These are phyloP conservation scores for Piromyces finnis DNA, from an alignment of 192 early-diverging fungal species.

Conservation along the genomic window DNA sequence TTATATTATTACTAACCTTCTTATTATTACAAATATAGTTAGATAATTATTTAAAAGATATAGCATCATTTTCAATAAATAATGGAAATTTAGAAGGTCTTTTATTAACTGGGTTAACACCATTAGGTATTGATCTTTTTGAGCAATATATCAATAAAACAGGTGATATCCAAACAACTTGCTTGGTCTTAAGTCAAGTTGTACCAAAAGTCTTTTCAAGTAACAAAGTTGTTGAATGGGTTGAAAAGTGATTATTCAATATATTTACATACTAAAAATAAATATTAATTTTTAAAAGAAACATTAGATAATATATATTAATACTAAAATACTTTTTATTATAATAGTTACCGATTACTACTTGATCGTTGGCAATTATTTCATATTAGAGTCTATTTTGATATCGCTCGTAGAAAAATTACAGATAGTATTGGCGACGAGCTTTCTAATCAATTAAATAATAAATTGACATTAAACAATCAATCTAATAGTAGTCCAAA, in stretches of 20 bases:
- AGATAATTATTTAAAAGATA: constrained; percentile 32
- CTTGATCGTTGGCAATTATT: constrained; percentile 81
- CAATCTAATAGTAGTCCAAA: constrained; percentile 2
- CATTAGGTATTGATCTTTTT: constrained; percentile 47
- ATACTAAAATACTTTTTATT: too few relatives aligned
- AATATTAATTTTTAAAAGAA: too few relatives aligned
- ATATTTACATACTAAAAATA: too few relatives aligned
- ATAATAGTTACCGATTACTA: constrained; percentile 54
- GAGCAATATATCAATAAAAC: constrained; percentile 65
- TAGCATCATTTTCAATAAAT: constrained; percentile 25
- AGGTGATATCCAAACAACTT: constrained; percentile 80
- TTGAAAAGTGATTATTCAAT: constrained; percentile 32
- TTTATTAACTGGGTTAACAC: constrained; percentile 58
- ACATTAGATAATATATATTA: too few relatives aligned
- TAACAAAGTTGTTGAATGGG: constrained; percentile 43
- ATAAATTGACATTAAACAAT: constrained; percentile 1
- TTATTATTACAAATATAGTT: constrained; percentile 16
- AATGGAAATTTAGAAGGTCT: constrained; percentile 66
- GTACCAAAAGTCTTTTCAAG: constrained; percentile 38
- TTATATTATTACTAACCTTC: too few relatives aligned
- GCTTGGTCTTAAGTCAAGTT: constrained; percentile 45
- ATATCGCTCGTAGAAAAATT: constrained; percentile 66
- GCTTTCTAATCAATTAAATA: constrained; percentile 13
- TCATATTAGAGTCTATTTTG: constrained; percentile 69
- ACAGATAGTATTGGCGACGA: constrained; percentile 22